Evolutionary conservation across 2,329 filamentous ascomycete genomes (phyloP).

Genomic region (Penicillium decumbens): DNA sequence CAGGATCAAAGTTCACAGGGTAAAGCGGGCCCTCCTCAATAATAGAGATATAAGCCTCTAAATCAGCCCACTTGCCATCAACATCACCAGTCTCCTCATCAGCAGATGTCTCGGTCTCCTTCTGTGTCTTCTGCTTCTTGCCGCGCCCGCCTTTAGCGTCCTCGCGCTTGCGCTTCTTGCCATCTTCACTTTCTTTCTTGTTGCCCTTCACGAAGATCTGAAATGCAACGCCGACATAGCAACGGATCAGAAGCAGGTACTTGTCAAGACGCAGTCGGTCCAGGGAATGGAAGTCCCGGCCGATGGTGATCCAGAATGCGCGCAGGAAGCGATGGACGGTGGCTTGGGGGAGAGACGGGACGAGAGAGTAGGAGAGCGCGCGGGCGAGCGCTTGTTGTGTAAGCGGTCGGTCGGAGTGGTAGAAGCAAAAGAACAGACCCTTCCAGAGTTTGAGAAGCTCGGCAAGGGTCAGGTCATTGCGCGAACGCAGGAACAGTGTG

Average conservation of each 20-base stretch:
- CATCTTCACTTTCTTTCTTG: slow-evolving; percentile 12
- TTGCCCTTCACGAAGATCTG: slow-evolving; percentile 36
- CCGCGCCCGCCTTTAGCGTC: slow-evolving; percentile 23
- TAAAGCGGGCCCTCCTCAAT: slow-evolving; percentile 40
- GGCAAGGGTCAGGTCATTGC: slow-evolving; percentile 57
- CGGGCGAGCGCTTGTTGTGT: slow-evolving; percentile 78
- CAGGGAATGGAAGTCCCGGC: slow-evolving; percentile 64
- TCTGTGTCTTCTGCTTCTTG: slow-evolving; percentile 30
- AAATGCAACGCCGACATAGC: slow-evolving; percentile 70
- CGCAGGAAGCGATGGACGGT: slow-evolving; percentile 49
- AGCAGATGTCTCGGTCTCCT: slow-evolving; percentile 16
- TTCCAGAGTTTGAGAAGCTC: slow-evolving; percentile 91
- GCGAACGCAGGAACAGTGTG: slow-evolving; percentile 67
- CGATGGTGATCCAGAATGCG: slow-evolving; percentile 68
- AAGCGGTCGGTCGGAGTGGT: slow-evolving; percentile 87
- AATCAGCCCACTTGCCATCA: slow-evolving; percentile 29
- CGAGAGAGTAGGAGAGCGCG: slow-evolving; percentile 66
- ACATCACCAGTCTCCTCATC: slow-evolving; percentile 16
- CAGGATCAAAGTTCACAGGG: slow-evolving; percentile 38
- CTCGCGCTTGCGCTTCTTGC: slow-evolving; percentile 32
- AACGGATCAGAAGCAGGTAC: slow-evolving; percentile 77
- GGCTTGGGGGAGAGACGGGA: slow-evolving; percentile 54
- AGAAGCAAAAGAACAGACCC: slow-evolving; percentile 84
- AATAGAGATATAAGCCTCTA: slow-evolving; percentile 38
- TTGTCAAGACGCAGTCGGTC: slow-evolving; percentile 84